Conservation (phyloP, 352 stramenopile species). For the Globisporangium viniferum region DNA sequence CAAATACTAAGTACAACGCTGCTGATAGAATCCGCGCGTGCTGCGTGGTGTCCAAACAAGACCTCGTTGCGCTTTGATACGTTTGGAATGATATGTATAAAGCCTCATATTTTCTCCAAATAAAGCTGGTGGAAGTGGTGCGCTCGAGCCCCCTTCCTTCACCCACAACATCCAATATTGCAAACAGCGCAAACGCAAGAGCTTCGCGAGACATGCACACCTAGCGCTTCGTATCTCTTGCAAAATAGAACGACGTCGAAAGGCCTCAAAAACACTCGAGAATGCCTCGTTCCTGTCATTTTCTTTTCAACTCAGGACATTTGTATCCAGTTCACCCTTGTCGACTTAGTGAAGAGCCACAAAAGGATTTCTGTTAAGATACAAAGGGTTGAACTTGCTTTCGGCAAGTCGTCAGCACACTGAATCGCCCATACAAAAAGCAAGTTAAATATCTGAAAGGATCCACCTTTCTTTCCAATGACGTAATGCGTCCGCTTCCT, state of each 20-base stretch:
- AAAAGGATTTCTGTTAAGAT: neutral
- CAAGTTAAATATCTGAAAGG: neutral
- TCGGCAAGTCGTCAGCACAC: neutral
- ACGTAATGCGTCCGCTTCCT: neutral
- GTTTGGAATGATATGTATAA: neutral
- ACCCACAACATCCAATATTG: neutral
- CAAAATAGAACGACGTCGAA: neutral
- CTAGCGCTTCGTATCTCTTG: slow-evolving; percentile 1
- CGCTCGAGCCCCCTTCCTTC: neutral
- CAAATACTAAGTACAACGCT: neutral
- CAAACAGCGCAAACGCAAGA: slow-evolving; percentile 2
- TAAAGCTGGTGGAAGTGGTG: neutral
- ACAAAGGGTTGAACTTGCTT: slow-evolving; percentile 10
- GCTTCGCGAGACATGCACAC: neutral
- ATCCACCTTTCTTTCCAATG: neutral
- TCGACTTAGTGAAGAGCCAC: slow-evolving; percentile 10
- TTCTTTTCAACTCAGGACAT: neutral
- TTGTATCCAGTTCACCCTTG: neutral
- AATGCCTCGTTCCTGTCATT: neutral
- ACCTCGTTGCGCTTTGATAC: neutral
- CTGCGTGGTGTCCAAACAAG: too few species aligned
- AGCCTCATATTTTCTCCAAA: neutral
- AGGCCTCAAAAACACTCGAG: too few species aligned
- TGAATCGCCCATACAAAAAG: neutral
- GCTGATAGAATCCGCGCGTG: neutral